phyloP scores from a whole-genome alignment of 352 stramenopile species.

The Pythium pyrilobum region DNA sequence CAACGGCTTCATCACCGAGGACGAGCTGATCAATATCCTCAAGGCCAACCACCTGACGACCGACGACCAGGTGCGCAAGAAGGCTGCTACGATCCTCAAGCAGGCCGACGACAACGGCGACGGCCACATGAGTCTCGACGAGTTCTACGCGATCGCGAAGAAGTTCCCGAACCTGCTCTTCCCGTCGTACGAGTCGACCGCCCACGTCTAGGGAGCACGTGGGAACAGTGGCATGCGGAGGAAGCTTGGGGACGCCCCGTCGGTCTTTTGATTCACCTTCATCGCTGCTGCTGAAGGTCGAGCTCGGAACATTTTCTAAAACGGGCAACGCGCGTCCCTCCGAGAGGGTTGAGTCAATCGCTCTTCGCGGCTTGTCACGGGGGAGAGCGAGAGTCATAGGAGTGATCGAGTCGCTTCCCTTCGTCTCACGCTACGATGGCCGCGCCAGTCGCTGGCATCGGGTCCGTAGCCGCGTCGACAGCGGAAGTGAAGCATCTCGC shows the following conservation, averaged over 20 bases:
- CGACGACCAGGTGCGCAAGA: constrained; percentile 73
- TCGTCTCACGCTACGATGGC: neutral
- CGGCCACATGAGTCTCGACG: constrained; percentile 69
- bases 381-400: no score
- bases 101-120: constrained; percentile 81
- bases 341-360: no score
- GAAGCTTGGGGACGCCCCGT: no score
- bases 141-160: constrained; percentile 82
- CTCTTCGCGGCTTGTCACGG: no score
- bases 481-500: constrained; percentile 51
- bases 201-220: no score
- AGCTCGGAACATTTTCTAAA: neutral
- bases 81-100: constrained; percentile 78
- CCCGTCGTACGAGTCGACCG: constrained; percentile 59
- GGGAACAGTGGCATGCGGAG: no score
- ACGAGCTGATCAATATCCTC: constrained; percentile 90
- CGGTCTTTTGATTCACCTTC: no score
- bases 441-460: no score
- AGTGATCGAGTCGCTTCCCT: no score
- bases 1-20: constrained; percentile 85
- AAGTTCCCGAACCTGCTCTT: constrained; percentile 92
- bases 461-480: neutral
- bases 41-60: constrained; percentile 87
- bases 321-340: neutral
- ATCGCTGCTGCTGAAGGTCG: no score